Percentiles rank a stretch among this genome's conserved stretches.
phyloP scores from a whole-genome alignment of 345 rosid species.

The Salix viminalis region DNA sequence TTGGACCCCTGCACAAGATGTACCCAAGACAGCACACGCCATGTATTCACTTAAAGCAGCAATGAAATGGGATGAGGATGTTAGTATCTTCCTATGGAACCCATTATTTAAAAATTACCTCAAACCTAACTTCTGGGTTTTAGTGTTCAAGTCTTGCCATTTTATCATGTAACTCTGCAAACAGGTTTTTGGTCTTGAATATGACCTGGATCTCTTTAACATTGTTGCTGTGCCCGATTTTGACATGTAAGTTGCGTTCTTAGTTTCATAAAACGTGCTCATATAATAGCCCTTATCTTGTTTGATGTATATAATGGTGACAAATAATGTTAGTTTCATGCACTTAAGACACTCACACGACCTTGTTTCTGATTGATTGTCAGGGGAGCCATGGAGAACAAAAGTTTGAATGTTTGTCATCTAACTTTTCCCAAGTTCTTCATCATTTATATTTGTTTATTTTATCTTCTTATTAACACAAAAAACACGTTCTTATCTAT shows the following conservation, averaged over 20 bases:
- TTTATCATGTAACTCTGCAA: not conserved
- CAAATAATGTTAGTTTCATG: not conserved
- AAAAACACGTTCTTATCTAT: not conserved
- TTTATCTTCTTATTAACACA: not conserved
- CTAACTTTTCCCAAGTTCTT: not conserved
- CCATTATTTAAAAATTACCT: not conserved
- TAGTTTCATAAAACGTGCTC: not conserved
- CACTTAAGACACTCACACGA: not conserved
- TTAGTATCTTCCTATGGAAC: conserved; percentile 28
- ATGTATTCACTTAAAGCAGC: conserved; percentile 97
- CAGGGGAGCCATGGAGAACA: conserved; percentile 99
- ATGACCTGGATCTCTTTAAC: conserved; percentile 98
- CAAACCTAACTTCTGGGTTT: conserved; percentile 2
- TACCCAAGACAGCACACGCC: conserved; percentile 93
- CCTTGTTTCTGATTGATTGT: conserved; percentile 10
- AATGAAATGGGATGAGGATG: conserved; percentile 99
- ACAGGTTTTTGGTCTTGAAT: conserved; percentile 97
- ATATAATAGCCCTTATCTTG: not conserved
- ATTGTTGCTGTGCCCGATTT: conserved; percentile 97
- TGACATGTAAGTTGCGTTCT: conserved; percentile 64
- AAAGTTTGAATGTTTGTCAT: conserved; percentile 82
- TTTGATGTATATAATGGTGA: not conserved
- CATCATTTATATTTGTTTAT: not conserved
- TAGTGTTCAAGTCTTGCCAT: conserved; percentile 8
- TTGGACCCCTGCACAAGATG: conserved; percentile 92